Evolutionary conservation across 2,329 filamentous ascomycete genomes (phyloP).

Genomic region (Trichoderma endophyticum): DNA sequence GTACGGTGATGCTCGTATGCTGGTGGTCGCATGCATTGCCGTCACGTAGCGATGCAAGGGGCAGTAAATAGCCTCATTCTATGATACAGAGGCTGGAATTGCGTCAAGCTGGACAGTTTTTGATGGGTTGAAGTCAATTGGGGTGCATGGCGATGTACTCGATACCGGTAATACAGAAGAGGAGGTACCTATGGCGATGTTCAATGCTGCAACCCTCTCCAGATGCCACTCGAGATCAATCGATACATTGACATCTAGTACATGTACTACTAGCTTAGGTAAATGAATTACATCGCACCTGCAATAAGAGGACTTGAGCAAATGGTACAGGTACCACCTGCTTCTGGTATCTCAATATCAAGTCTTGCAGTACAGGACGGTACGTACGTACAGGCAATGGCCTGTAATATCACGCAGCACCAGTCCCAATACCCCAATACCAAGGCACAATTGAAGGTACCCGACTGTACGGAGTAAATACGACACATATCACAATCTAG

Average conservation of each 20-base stretch:
- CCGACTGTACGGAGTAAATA: background rate
- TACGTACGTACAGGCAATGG: background rate
- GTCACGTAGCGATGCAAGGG: constrained; percentile 5
- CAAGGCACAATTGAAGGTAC: background rate
- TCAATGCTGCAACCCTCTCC: background rate
- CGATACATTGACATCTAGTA: background rate
- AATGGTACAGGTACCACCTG: background rate
- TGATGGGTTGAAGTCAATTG: background rate
- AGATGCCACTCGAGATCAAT: background rate
- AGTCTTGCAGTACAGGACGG: background rate
- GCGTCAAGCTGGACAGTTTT: background rate
- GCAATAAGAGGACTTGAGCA: background rate
- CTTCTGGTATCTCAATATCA: background rate
- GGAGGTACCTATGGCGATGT: background rate
- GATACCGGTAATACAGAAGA: background rate
- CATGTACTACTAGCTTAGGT: background rate
- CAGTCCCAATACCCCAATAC: background rate
- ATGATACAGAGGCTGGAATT: background rate
- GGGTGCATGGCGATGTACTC: background rate
- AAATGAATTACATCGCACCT: background rate
- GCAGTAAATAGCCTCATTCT: background rate
- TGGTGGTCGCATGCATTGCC: background rate
- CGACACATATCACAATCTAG: background rate
- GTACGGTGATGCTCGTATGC: background rate
- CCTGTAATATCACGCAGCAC: background rate